Evolutionary conservation across 176 grass and related monocot genomes (phyloP), one percentile per base, ranked within the genome.

Genomic region (Cocos nucifera): DNA sequence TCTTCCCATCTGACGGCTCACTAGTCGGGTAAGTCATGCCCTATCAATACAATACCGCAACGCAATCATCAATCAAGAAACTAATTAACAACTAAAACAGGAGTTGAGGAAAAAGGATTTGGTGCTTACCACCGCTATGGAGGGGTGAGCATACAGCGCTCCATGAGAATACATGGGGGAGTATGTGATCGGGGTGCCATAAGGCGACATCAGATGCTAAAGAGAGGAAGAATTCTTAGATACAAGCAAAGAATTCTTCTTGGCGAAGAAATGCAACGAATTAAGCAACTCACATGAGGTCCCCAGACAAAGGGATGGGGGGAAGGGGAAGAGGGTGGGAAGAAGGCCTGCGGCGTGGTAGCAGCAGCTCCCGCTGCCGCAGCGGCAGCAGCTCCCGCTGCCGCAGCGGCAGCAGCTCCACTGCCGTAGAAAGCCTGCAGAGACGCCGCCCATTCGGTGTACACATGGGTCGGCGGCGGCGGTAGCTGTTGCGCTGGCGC

Each of bases 111-210:
- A 44, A 29, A 44, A 52, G 61, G 23, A 61, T 2, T 15, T 39
- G 19, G 59, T 57, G 73, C 80, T 88, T 60, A 76, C 92, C 80
- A 75, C 86, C 24, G 78, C 84, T 75, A 97, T 80, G 58, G 87
- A 71, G 12, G 83, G 83, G 75, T 91, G 92, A 63, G 92, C 72
- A 78, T 97, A 97, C 48, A 89, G 85, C 16, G 86, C 79, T 68
- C 81, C 75, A 5, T 87, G 86, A 55, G 81, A 74, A 56, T 90
- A 87, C 51, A 85, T 24, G n/a, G 27, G 50, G 5, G 92, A 70
- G 75, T 87, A 85, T 8, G 84, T 70, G 66, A 96, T 79, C 57
- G 86, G 86, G 56, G 86, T 67, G 54, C 86, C 86, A 67, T 82
- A 96, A 22, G 77, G 71, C 25, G 86, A 59, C 58, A 82, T 78